Conservation (phyloP, 768 basidiomycete species). For the Lactarius vividus region DNA sequence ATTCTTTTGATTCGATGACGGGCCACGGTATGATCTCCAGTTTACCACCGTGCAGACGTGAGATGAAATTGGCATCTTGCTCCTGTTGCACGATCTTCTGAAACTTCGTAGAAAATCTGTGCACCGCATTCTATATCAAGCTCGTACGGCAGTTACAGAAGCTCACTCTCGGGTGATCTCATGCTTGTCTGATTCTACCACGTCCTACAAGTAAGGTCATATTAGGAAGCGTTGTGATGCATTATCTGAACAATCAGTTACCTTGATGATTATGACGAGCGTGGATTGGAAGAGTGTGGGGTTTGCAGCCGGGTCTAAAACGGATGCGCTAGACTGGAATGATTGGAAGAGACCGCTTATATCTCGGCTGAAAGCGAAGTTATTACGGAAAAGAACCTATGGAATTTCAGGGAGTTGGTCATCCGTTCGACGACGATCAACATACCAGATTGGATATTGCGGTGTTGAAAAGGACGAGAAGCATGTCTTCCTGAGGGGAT, state of each 20-base stretch:
- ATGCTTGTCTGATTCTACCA: conserved; percentile 55
- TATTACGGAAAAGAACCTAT: conserved; percentile 39
- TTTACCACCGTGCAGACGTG: conserved; percentile 52
- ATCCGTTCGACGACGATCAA: background rate
- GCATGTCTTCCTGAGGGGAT: conserved; percentile 42
- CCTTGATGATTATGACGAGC: conserved; percentile 62
- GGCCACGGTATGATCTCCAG: conserved; percentile 58
- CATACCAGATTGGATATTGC: background rate
- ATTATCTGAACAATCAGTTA: conserved; percentile 23
- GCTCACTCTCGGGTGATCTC: conserved; percentile 58
- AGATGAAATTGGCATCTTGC: conserved; percentile 60
- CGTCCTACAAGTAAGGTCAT: conserved; percentile 42
- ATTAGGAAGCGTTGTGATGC: background rate
- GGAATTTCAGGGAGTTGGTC: conserved; percentile 37
- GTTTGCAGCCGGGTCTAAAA: conserved; percentile 59
- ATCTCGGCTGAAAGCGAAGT: conserved; percentile 55
- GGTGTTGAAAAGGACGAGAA: background rate
- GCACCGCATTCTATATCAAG: background rate
- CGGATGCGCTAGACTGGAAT: conserved; percentile 53
- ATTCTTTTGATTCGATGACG: conserved; percentile 42
- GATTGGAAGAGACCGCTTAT: conserved; percentile 59
- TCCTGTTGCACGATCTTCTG: conserved; percentile 61
- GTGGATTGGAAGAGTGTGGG: conserved; percentile 57
- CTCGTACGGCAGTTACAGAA: background rate
- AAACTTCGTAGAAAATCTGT: conserved; percentile 54